Base-by-base conservation (phyloP, 148 eudicot species). In the Rhododendron williamsianum region DNA sequence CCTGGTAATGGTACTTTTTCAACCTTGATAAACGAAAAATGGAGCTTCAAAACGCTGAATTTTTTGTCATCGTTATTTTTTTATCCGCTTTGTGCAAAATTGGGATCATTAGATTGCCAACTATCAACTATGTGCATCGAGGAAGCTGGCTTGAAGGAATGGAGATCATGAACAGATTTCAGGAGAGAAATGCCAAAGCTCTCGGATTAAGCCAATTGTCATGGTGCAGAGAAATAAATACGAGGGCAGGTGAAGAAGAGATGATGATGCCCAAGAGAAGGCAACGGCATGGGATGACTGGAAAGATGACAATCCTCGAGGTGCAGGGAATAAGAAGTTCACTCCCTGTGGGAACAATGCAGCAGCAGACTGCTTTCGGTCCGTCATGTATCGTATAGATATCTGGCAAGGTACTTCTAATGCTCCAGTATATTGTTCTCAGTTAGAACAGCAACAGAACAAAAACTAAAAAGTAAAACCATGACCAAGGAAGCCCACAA, bases 131-230 rank as follows among this genome's bases (percentile, higher is more conserved):
- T 41, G 43, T 41, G 99, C 91, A 97, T 95, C 35, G 98, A 95
- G 88, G 98, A 94, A 89, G 99, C 99, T 86, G 99, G 99, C 25
- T 86, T 91, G 74, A 90, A 33, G 86, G 98, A 97, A 97, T 95
- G 98, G 89, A 94, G 46, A 94, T 95, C 78, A 93, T 97, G 98
- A 93, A 95, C 84, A 84, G 86, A 36, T 94, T 96, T 94, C 96
- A 97, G 87, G 99, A 97, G 91, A 86, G 78, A 38, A 87, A 6
- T 41, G 45, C 45, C 78, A 51, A 88, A 94, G 91, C 63, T 86
- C 63, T 91, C 92, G 33, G 96, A 94, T 90, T 98, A 95, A 91
- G 98, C 98, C 33, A 92, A 90, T 88, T 87, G 0, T 84, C 91
- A 33, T 90, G 91, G 90, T 71, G 89, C 76, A 90, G 69, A 51